Evolutionary conservation across 495 filamentous ascomycete species (phyloP), one percentile per base, ranked within the genome.

Genomic region (Polyplosphaeria fusca): DNA sequence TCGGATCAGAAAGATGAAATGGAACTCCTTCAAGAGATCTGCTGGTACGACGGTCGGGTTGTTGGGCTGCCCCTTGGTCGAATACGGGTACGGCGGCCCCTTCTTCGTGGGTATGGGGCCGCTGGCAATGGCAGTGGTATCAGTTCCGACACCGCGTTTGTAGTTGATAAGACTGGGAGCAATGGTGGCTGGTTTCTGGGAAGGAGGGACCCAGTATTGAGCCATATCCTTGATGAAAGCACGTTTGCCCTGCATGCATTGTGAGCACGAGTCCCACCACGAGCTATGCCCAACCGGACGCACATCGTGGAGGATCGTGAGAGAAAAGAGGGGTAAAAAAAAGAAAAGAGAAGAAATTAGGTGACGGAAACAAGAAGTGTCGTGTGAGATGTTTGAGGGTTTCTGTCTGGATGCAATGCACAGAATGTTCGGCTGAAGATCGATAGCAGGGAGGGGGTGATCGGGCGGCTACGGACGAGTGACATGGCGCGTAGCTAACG

Each of bases 221-320:
- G 86, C 81, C 67, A 98, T 98, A 70, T 97, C 93, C 70, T 98
- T 98, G 80, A 98, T 93, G 77, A 97, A 95, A 63, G 95, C 71
- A 52, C 93, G 86, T 74, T 95, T 96, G 61, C 77, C 79, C 82
- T 86, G 62, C 30, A 39, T 43, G 45, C 42, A 12, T 45, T n/a
- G 68, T 61, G 66, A 71, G 68, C 65, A 67, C 13, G 61, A 56
- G 53, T 25, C 57, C 20, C 14, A 7, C 30, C 14, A 35, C 14
- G 30, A 35, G 30, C 30, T 7, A 35, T 7, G 30, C 7, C 14
- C 30, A 7, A 35, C 30, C 7, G 30, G n/a, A n/a, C n/a, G n/a
- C n/a, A n/a, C n/a, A 26, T 52, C 32, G 22, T 26, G 48, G 48
- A 23, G 47, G 23, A 27, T n/a, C n/a, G n/a, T n/a, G n/a, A n/a